Evolutionary conservation across 495 filamentous ascomycete genomes (phyloP).

Genomic region (Thermothielavioides terrestris): DNA sequence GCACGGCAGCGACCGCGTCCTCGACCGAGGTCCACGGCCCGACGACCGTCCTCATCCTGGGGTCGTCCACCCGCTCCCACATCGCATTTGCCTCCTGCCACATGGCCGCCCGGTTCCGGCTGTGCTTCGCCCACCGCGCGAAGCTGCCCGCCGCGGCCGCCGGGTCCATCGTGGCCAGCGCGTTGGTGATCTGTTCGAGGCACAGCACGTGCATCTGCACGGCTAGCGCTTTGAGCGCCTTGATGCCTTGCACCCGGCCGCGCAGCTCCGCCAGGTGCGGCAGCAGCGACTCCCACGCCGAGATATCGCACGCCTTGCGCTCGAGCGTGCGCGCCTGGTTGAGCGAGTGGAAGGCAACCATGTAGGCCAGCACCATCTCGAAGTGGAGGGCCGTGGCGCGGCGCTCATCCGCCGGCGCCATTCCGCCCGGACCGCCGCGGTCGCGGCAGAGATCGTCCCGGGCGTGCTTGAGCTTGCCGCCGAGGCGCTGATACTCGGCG

Average conservation of each 20-base stretch:
- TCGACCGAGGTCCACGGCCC: slow-evolving; percentile 32
- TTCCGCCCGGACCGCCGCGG: slow-evolving; percentile 5
- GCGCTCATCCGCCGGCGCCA: slow-evolving; percentile 20
- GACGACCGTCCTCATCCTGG: slow-evolving; percentile 17
- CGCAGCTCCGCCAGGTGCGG: slow-evolving; percentile 29
- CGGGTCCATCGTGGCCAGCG: slow-evolving; percentile 20
- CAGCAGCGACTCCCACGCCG: slow-evolving; percentile 22
- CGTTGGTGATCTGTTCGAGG: slow-evolving; percentile 28
- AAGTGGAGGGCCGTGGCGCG: slow-evolving; percentile 27
- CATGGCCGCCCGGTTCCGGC: slow-evolving; percentile 8
- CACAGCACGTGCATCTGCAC: slow-evolving; percentile 30
- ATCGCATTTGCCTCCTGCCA: slow-evolving; percentile 21
- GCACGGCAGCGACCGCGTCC: slow-evolving; percentile 19
- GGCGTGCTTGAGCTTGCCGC: slow-evolving; percentile 37
- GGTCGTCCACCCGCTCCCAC: slow-evolving; percentile 16
- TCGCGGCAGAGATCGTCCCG: slow-evolving; percentile 32
- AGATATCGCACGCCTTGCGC: slow-evolving; percentile 15
- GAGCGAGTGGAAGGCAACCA: slow-evolving; percentile 28
- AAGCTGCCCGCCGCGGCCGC: slow-evolving; percentile 9
- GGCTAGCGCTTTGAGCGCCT: slow-evolving; percentile 23
- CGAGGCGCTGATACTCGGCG: slow-evolving; percentile 25
- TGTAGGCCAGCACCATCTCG: slow-evolving; percentile 37
- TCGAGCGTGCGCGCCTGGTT: slow-evolving; percentile 21
- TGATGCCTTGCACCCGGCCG: slow-evolving; percentile 10
- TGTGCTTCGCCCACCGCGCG: slow-evolving; percentile 11